Percentiles rank a stretch among this genome's conserved stretches.
Evolutionary conservation across 23 red algal genomes (phyloP).

Genomic region (Gracilariopsis chorda): DNA sequence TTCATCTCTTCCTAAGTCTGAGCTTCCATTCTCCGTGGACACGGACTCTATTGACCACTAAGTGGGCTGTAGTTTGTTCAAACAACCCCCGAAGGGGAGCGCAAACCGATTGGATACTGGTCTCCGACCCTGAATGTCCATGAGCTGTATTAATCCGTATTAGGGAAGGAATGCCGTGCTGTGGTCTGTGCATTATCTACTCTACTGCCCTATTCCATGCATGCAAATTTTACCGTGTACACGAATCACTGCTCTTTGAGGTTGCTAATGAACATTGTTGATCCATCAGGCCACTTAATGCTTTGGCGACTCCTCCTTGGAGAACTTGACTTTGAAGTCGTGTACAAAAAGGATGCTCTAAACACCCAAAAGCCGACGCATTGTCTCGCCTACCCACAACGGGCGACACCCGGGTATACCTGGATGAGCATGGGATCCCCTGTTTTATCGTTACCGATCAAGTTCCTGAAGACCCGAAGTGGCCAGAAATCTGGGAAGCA

Average conservation of each 20-base stretch:
- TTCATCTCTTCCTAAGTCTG: too few relatives aligned
- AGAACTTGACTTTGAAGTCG: too few relatives aligned
- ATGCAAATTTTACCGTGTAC: too few relatives aligned
- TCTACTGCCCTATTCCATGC: background rate
- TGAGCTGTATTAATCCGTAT: background rate
- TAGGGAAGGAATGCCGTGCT: background rate
- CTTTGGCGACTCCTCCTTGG: too few relatives aligned
- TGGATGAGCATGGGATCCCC: too few relatives aligned
- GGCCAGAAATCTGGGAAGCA: too few relatives aligned
- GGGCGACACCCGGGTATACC: background rate
- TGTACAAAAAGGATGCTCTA: background rate
- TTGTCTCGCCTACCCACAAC: background rate
- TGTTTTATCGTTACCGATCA: background rate
- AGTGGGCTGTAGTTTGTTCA: slow-evolving; percentile 10
- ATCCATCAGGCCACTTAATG: too few relatives aligned
- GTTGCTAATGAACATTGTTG: too few relatives aligned
- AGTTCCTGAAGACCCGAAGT: background rate
- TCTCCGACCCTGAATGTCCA: background rate
- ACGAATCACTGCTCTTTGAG: background rate
- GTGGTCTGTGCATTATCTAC: background rate
- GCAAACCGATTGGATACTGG: background rate
- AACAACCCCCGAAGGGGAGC: slow-evolving; percentile 1
- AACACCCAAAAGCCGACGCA: background rate
- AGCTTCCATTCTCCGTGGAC: too few relatives aligned
- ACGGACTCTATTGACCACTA: background rate